Conservation (phyloP, 495 filamentous ascomycete genomes). For the Cercophora sp. region DNA sequence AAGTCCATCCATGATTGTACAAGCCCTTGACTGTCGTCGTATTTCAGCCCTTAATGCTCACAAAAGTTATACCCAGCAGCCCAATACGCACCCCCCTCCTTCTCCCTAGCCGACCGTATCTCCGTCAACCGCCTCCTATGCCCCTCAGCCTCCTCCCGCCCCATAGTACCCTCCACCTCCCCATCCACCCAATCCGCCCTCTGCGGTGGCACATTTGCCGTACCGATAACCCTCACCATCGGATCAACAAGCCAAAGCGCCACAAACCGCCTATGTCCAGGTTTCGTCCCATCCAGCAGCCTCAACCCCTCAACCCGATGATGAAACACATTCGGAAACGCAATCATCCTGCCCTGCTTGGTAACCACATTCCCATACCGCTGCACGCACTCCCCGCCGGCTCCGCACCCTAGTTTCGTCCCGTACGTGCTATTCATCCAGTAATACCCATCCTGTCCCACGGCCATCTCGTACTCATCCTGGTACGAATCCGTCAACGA, state of each 20-base stretch:
- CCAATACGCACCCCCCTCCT: background rate
- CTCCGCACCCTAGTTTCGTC: background rate
- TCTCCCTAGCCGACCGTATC: conserved; percentile 26
- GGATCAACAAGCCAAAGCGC: conserved; percentile 59
- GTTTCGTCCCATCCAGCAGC: conserved; percentile 45
- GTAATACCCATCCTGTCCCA: conserved; percentile 20
- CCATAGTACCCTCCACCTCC: conserved; percentile 28
- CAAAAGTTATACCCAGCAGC: background rate
- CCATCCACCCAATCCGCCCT: conserved; percentile 39
- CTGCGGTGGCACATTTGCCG: conserved; percentile 57
- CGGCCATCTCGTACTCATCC: background rate
- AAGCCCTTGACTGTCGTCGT: too few species aligned
- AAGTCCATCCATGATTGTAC: too few species aligned
- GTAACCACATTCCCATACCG: conserved; percentile 31
- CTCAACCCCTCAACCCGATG: conserved; percentile 50
- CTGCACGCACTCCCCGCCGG: conserved; percentile 19
- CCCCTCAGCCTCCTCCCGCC: conserved; percentile 40
- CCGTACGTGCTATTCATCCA: conserved; percentile 27
- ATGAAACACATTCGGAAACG: conserved; percentile 47
- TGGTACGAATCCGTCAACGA: conserved; percentile 32
- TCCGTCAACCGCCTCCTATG: conserved; percentile 48
- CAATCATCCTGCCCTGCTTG: conserved; percentile 32
- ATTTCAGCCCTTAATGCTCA: background rate
- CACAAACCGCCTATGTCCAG: conserved; percentile 54
- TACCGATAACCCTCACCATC: conserved; percentile 42